Evolutionary conservation across 352 stramenopile genomes (phyloP).

Genomic region (Globisporangium mamillatum): DNA sequence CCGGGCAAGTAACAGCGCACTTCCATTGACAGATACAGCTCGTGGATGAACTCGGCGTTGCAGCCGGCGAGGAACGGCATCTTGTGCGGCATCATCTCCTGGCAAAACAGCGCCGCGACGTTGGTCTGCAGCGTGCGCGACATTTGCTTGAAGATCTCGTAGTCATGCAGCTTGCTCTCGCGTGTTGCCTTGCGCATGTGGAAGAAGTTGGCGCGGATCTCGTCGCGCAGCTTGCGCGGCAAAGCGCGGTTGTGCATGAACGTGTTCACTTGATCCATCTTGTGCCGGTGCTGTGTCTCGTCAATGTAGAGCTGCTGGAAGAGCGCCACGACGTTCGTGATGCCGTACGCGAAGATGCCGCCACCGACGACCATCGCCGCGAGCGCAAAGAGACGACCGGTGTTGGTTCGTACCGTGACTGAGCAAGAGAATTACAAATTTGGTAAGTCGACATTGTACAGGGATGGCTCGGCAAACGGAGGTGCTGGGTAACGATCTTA

Average conservation of each 20-base stretch:
- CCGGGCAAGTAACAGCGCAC: constrained; percentile 71
- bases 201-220: constrained; percentile 79
- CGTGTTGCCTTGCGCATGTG: constrained; percentile 71
- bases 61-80: constrained; percentile 74
- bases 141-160: constrained; percentile 65
- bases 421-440: no score
- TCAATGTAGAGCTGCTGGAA: constrained; percentile 75
- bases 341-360: constrained; percentile 83
- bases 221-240: constrained; percentile 62
- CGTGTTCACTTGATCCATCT: constrained; percentile 77
- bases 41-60: constrained; percentile 77
- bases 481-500: constrained; percentile 21
- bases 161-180: constrained; percentile 66
- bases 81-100: constrained; percentile 63
- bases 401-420: constrained; percentile 74
- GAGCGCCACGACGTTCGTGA: constrained; percentile 78
- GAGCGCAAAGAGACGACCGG: constrained; percentile 64
- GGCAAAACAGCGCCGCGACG: constrained; percentile 68
- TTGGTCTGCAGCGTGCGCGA: constrained; percentile 68
- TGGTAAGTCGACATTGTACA: no score
- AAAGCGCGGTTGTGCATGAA: constrained; percentile 70
- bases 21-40: constrained; percentile 72
- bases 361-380: constrained; percentile 69
- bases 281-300: constrained; percentile 59
- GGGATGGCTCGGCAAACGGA: no score